Evolutionary conservation across 768 basidiomycete species (phyloP).

Genomic region (Kwoniella heveanensis): DNA sequence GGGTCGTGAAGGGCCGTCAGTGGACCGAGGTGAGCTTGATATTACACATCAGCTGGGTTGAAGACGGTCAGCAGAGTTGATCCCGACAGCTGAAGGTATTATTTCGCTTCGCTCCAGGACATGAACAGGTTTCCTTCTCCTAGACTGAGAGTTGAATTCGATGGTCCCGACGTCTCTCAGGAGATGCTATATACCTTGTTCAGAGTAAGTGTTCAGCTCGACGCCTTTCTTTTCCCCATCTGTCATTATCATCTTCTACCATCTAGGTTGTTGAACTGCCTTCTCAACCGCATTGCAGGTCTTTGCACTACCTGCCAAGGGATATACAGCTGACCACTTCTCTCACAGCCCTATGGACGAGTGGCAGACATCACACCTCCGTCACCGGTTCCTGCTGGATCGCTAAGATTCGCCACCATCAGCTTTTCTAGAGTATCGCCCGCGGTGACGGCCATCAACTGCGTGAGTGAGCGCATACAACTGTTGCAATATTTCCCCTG

Average conservation of each 20-base stretch:
- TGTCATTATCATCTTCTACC: no score
- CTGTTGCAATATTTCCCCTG: neutral
- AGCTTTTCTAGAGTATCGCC: conserved; percentile 67
- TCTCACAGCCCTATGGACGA: conserved; percentile 78
- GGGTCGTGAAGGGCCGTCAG: conserved; percentile 55
- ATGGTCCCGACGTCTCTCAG: conserved; percentile 83
- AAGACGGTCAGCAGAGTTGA: neutral
- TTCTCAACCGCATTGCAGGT: no score
- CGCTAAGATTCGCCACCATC: conserved; percentile 67
- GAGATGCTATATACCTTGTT: conserved; percentile 76
- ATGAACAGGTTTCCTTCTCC: conserved; percentile 77
- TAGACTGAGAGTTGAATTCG: conserved; percentile 75
- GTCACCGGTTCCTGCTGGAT: conserved; percentile 66
- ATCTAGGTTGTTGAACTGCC: no score
- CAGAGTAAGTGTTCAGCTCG: conserved; percentile 66
- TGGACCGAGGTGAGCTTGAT: conserved; percentile 49
- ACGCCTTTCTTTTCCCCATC: no score
- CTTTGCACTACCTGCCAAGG: neutral
- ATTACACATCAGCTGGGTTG: neutral
- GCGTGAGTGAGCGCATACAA: conserved; percentile 52
- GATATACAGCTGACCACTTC: no score
- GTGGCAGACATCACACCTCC: conserved; percentile 70
- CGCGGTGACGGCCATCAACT: conserved; percentile 81
- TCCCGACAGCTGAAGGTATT: neutral
- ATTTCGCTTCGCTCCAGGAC: conserved; percentile 62